Percentiles rank a stretch among this genome's conserved stretches.
phyloP scores from a whole-genome alignment of 345 rosid species.

The Pistacia vera region DNA sequence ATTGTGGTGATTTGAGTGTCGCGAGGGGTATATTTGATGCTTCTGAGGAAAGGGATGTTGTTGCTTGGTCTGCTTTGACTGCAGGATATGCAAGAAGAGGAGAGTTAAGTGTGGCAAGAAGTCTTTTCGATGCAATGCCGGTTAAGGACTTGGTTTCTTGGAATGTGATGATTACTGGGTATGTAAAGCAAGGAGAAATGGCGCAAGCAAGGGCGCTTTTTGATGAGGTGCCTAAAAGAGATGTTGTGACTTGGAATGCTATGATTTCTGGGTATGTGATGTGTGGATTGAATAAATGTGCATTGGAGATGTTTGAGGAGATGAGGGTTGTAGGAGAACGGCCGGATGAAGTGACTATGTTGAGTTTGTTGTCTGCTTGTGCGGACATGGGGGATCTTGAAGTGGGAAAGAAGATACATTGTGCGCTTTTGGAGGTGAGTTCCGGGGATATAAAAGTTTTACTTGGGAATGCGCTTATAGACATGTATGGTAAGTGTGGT shows the following conservation, averaged over 20 bases:
- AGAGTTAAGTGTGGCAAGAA: constrained; percentile 47
- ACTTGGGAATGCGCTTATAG: constrained; percentile 63
- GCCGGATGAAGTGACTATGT: constrained; percentile 68
- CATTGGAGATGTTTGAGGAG: constrained; percentile 63
- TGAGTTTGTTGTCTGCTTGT: constrained; percentile 70
- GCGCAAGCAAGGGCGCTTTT: constrained; percentile 62
- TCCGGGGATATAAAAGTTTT: constrained; percentile 29
- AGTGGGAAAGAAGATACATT: constrained; percentile 55
- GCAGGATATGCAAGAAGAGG: constrained; percentile 79
- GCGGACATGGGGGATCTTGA: constrained; percentile 60
- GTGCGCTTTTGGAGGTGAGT: constrained; percentile 39
- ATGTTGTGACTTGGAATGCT: constrained; percentile 77
- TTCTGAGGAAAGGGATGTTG: constrained; percentile 52
- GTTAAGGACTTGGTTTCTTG: constrained; percentile 73
- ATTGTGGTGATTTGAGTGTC: constrained; percentile 57
- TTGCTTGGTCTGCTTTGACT: constrained; percentile 81
- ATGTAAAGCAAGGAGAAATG: constrained; percentile 55
- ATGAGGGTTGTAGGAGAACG: constrained; percentile 60
- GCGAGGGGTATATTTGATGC: constrained; percentile 58
- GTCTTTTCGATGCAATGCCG: constrained; percentile 66
- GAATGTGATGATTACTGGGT: constrained; percentile 81
- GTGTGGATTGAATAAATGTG: constrained; percentile 43
- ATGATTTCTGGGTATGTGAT: constrained; percentile 66
- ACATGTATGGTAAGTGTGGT: constrained; percentile 78
- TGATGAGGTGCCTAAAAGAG: constrained; percentile 50